Percentiles rank a stretch among this genome's conserved stretches.
Evolutionary conservation across 495 filamentous ascomycete genomes (phyloP).

Genomic region (Penicillium herquei): DNA sequence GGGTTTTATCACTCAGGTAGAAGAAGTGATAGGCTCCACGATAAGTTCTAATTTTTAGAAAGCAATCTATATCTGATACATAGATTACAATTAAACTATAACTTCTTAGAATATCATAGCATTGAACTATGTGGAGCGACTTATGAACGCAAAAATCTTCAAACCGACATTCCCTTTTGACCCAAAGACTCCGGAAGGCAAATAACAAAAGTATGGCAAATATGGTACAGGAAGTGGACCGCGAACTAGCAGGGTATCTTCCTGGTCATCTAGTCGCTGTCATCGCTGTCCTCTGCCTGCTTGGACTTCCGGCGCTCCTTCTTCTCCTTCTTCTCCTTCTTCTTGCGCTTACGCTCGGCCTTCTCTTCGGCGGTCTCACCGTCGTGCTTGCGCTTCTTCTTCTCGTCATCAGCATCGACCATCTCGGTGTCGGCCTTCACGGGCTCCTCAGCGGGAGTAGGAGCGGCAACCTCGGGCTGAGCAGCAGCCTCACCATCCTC

Average conservation of each 20-base stretch:
- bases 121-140: not conserved
- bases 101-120: too few relatives aligned
- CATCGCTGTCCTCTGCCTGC: constrained; percentile 57
- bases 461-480: constrained; percentile 30
- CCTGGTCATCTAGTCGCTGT: constrained; percentile 52
- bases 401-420: constrained; percentile 41
- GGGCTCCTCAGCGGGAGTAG: constrained; percentile 29
- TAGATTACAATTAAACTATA: too few relatives aligned
- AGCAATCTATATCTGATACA: too few relatives aligned
- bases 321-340: constrained; percentile 74
- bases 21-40: too few relatives aligned
- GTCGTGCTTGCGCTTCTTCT: constrained; percentile 82
- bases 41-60: too few relatives aligned
- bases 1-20: too few relatives aligned
- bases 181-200: constrained; percentile 40
- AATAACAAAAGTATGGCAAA: constrained; percentile 19
- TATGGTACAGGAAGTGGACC: constrained; percentile 45
- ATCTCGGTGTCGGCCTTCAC: constrained; percentile 33
- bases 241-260: constrained; percentile 25
- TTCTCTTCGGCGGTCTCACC: constrained; percentile 75
- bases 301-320: constrained; percentile 64
- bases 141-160: constrained; percentile 19
- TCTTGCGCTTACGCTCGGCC: constrained; percentile 71
- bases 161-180: constrained; percentile 43
- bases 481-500: constrained; percentile 41